Base-by-base conservation (phyloP, 2,329 filamentous ascomycete species). In the Aspergillus flavus region DNA sequence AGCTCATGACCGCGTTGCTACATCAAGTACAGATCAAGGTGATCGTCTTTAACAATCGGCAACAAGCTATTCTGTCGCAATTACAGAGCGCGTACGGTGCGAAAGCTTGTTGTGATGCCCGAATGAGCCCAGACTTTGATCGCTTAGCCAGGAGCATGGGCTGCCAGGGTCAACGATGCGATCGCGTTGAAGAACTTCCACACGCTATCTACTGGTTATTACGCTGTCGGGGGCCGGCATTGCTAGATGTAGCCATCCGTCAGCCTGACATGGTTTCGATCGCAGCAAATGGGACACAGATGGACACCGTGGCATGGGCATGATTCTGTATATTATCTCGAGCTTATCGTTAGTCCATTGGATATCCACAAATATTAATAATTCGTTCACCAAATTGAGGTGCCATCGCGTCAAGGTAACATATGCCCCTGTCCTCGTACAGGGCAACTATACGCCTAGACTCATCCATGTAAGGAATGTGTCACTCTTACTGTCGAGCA, bases 1-100 rank as follows among this genome's bases (percentile, higher is more conserved):
- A 55, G 52, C 52, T 55, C 32, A 36, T 55, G n/a, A 55, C 52
- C n/a, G 52, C 52, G 7, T n/a, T 55, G 34, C n/a, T 19, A n/a
- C n/a, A 55, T 19, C 52, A 55, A 11, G 5, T 55, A 4, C 32
- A 39, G 21, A 55, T 55, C n/a, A 55, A 55, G 16, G 52, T 26
- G n/a, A 55, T 55, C 11, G 52, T 55, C 6, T 55, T 55, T 14
- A 55, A 55, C 11, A 39, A 30, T n/a, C 12, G 52, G 14, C 52
- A 30, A 19, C 21, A 10, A 5, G 21, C 4, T 10, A 23, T 30
- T 14, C n/a, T 39, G 4, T 36, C 32, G 1, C 32, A 16, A 9
- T 5, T 39, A 32, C 11, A 55, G n/a, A 26, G 12, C 3, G 11
- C 19, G n/a, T 55, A 39, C 21, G 34, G 32, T 6, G 12, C 6